These are phyloP conservation scores for Borovskyia barvae DNA, from an alignment of 208 protist species.

Conservation along the genomic window DNA sequence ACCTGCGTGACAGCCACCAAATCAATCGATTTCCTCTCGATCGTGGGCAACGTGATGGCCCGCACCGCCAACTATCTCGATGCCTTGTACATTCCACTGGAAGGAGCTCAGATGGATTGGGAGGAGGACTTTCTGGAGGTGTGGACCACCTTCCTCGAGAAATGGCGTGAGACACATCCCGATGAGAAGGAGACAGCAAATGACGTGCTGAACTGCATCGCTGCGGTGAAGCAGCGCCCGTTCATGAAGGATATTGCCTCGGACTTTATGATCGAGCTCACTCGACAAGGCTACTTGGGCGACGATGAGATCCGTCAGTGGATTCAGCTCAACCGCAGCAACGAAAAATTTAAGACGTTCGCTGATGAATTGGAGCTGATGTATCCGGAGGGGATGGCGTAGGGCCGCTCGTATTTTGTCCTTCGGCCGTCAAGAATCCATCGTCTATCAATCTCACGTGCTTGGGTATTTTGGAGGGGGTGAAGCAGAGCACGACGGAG, in stretches of 20 bases:
- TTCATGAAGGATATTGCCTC: conserved; percentile 74
- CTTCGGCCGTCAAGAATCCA: no score
- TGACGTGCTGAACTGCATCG: conserved; percentile 57
- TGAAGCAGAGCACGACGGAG: no score
- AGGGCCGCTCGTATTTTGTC: no score
- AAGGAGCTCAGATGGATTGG: conserved; percentile 55
- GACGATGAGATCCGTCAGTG: conserved; percentile 16
- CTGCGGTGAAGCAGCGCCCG: conserved; percentile 37
- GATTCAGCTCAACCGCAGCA: conserved; percentile 23
- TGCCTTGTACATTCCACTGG: conserved; percentile 44
- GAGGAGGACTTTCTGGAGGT: conserved; percentile 78
- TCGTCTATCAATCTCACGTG: no score
- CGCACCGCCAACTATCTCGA: conserved; percentile 87
- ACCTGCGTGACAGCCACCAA: conserved; percentile 33
- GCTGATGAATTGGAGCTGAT: conserved; percentile 26
- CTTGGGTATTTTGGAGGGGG: no score
- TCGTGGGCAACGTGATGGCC: conserved; percentile 68
- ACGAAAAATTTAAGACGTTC: conserved; percentile 27
- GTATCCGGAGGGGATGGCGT: conserved; percentile 13
- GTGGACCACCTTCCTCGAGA: conserved; percentile 50
- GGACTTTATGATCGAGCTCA: conserved; percentile 76
- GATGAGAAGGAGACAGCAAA: conserved; percentile 10
- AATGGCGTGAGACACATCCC: conserved; percentile 30
- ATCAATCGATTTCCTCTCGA: conserved; percentile 45
- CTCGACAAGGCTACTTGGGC: conserved; percentile 23